Conservation (phyloP, 2,329 filamentous ascomycete genomes). For the Davidsoniella australis region DNA sequence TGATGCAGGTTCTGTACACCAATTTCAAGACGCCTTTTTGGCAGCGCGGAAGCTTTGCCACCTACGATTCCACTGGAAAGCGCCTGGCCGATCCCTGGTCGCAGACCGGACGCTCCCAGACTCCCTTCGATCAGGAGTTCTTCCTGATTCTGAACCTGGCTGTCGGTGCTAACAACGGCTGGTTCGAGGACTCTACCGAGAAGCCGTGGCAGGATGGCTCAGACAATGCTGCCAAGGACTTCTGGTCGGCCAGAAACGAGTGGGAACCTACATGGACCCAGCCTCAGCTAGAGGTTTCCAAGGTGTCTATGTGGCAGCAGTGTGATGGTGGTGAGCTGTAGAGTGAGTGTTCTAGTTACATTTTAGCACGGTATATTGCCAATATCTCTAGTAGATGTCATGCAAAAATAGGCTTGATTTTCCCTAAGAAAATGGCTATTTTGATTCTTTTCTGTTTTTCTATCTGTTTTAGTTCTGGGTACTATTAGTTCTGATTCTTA, state of each 20-base stretch:
- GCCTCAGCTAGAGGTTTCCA: conserved; percentile 50
- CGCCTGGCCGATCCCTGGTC: conserved; percentile 47
- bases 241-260: conserved; percentile 48
- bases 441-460: not conserved
- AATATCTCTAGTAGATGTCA: no score
- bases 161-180: conserved; percentile 65
- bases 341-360: not conserved
- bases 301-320: conserved; percentile 55
- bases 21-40: conserved; percentile 55
- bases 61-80: conserved; percentile 47
- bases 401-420: not conserved
- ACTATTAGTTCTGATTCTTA: not conserved
- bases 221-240: conserved; percentile 52
- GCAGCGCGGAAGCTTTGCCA: conserved; percentile 50
- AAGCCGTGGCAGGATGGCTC: conserved; percentile 69
- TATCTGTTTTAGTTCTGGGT: not conserved
- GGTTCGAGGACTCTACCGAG: conserved; percentile 56
- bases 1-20: conserved; percentile 65
- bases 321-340: conserved; percentile 40
- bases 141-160: conserved; percentile 62
- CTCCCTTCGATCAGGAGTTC: conserved; percentile 61
- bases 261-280: conserved; percentile 60
- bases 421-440: not conserved
- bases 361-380: no score
- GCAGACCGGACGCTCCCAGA: conserved; percentile 39